A percentile compares a stretch with the other conserved stretches of the same genome.
These are phyloP conservation scores for Penium margaritaceum DNA, from an alignment of 139 green algal genomes.

Conservation along the genomic window DNA sequence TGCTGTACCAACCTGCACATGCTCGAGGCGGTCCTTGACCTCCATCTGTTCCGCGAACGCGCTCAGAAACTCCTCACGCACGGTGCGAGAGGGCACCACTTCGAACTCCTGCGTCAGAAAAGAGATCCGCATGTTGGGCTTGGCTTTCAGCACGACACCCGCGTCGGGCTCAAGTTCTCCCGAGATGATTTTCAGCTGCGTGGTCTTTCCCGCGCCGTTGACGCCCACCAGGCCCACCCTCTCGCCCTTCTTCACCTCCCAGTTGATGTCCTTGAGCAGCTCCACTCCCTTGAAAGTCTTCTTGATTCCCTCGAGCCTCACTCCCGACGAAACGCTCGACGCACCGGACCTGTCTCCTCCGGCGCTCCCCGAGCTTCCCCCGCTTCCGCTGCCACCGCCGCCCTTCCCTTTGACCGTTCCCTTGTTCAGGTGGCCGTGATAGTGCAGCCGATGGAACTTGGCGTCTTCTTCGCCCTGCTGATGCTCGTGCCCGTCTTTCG, in stretches of 20 bases:
- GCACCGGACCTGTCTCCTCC: conserved; percentile 17
- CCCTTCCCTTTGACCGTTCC: no score
- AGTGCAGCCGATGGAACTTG: no score
- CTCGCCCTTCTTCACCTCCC: conserved; percentile 95
- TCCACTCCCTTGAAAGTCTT: conserved; percentile 88
- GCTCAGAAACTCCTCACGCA: conserved; percentile 89
- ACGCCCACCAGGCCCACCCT: conserved; percentile 90
- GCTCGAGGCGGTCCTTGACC: conserved; percentile 32
- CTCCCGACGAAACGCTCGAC: conserved; percentile 41
- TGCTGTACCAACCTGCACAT: conserved; percentile 55
- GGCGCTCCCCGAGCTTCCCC: background rate
- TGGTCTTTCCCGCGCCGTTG: conserved; percentile 98
- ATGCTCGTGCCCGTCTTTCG: no score
- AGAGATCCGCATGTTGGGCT: conserved; percentile 64
- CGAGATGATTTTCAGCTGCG: conserved; percentile 92
- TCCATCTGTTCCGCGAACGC: conserved; percentile 44
- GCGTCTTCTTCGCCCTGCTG: no score
- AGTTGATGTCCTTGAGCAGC: conserved; percentile 77
- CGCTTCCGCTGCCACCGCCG: no score
- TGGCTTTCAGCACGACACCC: conserved; percentile 69
- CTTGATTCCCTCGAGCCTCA: conserved; percentile 27
- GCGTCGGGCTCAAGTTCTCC: conserved; percentile 74
- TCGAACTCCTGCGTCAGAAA: conserved; percentile 98
- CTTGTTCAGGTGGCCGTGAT: no score
- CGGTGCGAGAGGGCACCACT: conserved; percentile 73